Evolutionary conservation across 371 early-diverging fungal genomes (phyloP).

Genomic region (Quaeritorhiza haematococci): DNA sequence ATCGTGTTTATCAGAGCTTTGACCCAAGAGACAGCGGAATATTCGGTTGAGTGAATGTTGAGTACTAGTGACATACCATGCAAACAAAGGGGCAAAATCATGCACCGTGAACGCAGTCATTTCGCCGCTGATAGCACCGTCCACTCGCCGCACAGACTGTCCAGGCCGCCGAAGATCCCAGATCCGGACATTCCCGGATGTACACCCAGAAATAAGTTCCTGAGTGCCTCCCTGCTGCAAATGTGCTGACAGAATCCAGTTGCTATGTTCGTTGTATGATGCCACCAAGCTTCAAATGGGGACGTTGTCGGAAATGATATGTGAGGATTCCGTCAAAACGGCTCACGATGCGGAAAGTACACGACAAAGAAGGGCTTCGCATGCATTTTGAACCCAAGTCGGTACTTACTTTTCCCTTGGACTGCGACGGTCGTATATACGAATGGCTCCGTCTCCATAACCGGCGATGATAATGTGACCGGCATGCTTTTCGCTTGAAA

Average conservation of each 20-base stretch:
- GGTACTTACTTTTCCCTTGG: conserved; percentile 41
- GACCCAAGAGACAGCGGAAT: neutral
- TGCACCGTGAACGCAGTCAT: conserved; percentile 68
- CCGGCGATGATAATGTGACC: conserved; percentile 73
- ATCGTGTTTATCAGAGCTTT: neutral
- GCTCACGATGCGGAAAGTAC: neutral
- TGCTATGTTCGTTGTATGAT: conserved; percentile 61
- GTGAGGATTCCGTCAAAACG: neutral
- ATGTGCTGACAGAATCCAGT: conserved; percentile 59
- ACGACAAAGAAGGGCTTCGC: neutral
- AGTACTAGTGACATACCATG: conserved; percentile 48
- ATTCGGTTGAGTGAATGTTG: conserved; percentile 14
- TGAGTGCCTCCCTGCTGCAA: conserved; percentile 50
- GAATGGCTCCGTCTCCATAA: conserved; percentile 76
- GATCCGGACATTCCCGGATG: conserved; percentile 70
- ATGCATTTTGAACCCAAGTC: neutral
- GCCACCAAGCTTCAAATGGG: conserved; percentile 39
- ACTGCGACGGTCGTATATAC: conserved; percentile 68
- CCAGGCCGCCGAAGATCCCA: conserved; percentile 70
- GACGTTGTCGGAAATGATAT: neutral
- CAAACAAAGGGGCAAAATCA: conserved; percentile 62
- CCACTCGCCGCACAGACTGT: neutral
- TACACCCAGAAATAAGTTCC: conserved; percentile 29
- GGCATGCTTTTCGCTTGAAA: conserved; percentile 62
- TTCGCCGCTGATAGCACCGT: conserved; percentile 24